These are phyloP conservation scores for Inga oerstediana DNA, from an alignment of 306 rosid genomes.

Conservation along the genomic window DNA sequence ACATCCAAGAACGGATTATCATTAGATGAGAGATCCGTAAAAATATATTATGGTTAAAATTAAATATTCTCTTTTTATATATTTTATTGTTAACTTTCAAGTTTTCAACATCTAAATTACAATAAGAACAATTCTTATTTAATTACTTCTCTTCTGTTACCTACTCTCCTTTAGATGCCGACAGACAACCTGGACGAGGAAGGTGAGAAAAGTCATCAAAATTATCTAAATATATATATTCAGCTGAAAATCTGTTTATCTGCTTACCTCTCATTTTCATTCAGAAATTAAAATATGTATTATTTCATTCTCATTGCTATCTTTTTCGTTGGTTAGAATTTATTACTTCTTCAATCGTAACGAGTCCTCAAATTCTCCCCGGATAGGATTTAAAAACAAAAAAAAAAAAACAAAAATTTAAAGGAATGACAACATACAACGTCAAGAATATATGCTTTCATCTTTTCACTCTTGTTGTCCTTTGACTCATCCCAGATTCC, in stretches of 20 bases:
- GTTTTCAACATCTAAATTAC: background rate
- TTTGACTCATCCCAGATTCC: background rate
- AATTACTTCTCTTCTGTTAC: background rate
- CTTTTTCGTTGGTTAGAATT: background rate
- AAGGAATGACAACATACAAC: background rate
- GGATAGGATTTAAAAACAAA: background rate
- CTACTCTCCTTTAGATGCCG: background rate
- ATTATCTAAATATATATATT: background rate
- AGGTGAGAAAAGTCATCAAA: background rate
- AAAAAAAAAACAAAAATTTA: background rate
- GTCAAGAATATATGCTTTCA: background rate
- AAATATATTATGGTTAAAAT: background rate
- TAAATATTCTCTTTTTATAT: background rate
- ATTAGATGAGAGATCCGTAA: background rate
- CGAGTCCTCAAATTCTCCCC: background rate
- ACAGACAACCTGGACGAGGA: background rate
- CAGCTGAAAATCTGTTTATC: background rate
- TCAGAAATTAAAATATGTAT: background rate
- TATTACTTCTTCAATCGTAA: background rate
- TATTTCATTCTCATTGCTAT: background rate
- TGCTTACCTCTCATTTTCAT: background rate
- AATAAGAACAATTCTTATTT: background rate
- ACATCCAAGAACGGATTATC: background rate
- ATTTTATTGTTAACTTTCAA: background rate
- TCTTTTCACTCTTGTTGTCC: background rate